Evolutionary conservation across 257 asterid species (phyloP).

Genomic region (Fraxinus excelsior): DNA sequence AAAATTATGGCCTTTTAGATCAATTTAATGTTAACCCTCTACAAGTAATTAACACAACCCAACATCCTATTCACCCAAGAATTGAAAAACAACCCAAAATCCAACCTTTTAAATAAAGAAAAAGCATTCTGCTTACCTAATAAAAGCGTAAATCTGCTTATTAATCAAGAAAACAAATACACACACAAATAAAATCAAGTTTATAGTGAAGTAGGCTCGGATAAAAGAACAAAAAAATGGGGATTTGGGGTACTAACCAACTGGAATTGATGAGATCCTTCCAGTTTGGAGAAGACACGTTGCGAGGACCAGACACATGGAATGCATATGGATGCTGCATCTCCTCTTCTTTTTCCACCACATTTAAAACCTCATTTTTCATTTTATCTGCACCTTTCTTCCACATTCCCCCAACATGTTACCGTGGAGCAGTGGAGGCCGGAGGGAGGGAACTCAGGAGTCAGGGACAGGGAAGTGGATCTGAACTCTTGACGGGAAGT

Average conservation of each 20-base stretch:
- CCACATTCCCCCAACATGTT: constrained; percentile 8
- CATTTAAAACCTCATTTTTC: constrained; percentile 14
- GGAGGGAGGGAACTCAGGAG: no score
- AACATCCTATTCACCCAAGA: no score
- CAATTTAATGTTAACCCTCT: constrained; percentile 12
- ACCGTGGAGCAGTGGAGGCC: no score
- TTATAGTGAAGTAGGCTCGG: neutral
- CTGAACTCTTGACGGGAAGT: no score
- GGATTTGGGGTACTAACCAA: constrained; percentile 34
- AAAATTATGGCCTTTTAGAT: constrained; percentile 5
- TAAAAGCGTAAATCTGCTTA: neutral
- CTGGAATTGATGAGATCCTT: constrained; percentile 45
- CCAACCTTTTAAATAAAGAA: constrained; percentile 2
- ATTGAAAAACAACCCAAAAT: neutral
- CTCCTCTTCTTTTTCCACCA: constrained; percentile 17
- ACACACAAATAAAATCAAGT: neutral
- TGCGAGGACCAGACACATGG: constrained; percentile 50
- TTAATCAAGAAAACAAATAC: neutral
- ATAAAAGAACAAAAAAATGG: neutral
- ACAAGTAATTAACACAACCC: no score
- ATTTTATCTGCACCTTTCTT: constrained; percentile 26
- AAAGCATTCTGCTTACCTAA: neutral
- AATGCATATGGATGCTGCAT: constrained; percentile 41
- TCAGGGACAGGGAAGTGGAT: no score
- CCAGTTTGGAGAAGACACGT: constrained; percentile 47